phyloP scores from a whole-genome alignment of 176 grass and related monocot species.

The Rhynchospora breviuscula region DNA sequence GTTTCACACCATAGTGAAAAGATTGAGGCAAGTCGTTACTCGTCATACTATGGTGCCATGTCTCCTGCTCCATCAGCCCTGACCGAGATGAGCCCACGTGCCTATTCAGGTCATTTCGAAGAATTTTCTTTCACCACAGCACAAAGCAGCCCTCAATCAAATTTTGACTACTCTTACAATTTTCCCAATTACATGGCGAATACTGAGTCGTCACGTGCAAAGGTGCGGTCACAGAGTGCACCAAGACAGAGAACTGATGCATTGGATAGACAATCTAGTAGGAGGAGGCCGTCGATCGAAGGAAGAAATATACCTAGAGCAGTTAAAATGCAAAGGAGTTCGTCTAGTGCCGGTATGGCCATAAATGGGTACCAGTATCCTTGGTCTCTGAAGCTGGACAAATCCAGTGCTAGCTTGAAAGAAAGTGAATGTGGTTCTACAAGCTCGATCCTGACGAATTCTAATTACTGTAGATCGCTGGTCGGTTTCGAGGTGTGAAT shows the following conservation, averaged over 20 bases:
- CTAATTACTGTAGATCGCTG: constrained; percentile 47
- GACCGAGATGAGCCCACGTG: constrained; percentile 23
- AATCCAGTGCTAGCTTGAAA: constrained; percentile 56
- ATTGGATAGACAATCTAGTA: constrained; percentile 56
- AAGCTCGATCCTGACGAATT: constrained; percentile 65
- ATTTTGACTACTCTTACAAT: constrained; percentile 24
- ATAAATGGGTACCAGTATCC: constrained; percentile 40
- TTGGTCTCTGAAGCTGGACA: constrained; percentile 61
- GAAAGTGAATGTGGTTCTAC: constrained; percentile 86
- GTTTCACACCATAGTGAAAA: constrained; percentile 27
- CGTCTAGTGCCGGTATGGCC: constrained; percentile 51
- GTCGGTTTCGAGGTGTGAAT: constrained; percentile 55
- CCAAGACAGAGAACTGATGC: constrained; percentile 59
- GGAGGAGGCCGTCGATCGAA: constrained; percentile 34
- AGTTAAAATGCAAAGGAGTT: constrained; percentile 74
- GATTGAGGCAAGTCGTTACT: constrained; percentile 5
- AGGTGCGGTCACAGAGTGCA: constrained; percentile 79
- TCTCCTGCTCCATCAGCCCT: constrained; percentile 28
- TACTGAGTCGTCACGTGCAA: constrained; percentile 70
- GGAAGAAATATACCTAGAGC: constrained; percentile 38
- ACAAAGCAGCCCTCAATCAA: constrained; percentile 28
- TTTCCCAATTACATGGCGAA: constrained; percentile 83
- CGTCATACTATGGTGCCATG: constrained; percentile 25
- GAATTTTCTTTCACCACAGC: constrained; percentile 30
- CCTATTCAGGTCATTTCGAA: constrained; percentile 22